These are phyloP conservation scores for Penicillium angulare DNA, from an alignment of 495 filamentous ascomycete species.

Conservation along the genomic window DNA sequence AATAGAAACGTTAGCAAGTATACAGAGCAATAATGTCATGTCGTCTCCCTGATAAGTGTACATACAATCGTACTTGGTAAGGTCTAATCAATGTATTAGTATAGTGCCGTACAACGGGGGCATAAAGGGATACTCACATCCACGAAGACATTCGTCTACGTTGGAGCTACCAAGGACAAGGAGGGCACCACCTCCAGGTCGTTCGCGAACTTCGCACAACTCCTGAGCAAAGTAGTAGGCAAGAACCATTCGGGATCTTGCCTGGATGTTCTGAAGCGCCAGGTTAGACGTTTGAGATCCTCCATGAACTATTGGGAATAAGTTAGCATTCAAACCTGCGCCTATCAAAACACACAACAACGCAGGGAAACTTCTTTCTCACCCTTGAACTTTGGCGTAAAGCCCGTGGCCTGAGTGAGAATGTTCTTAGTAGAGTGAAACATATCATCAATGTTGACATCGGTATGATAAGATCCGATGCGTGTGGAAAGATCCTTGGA, in stretches of 20 bases:
- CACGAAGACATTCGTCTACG: slow-evolving; percentile 10
- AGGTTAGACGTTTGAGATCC: slow-evolving; percentile 7
- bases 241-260: slow-evolving; percentile 9
- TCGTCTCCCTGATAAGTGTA: background rate
- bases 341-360: too few species aligned
- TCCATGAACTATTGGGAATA: slow-evolving; percentile 3
- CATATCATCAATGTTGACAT: slow-evolving; percentile 10
- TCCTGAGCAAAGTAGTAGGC: slow-evolving; percentile 12
- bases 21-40: background rate
- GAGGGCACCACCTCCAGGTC: slow-evolving; percentile 4
- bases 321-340: too few species aligned
- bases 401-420: slow-evolving; percentile 9
- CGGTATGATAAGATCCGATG: slow-evolving; percentile 11
- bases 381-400: slow-evolving; percentile 12
- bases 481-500: slow-evolving; percentile 3
- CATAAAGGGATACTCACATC: slow-evolving; percentile 5
- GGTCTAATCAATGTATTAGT: background rate
- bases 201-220: slow-evolving; percentile 6
- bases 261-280: slow-evolving; percentile 11
- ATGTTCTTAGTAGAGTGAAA: slow-evolving; percentile 11
- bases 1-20: background rate
- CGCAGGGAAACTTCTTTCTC: background rate
- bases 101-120: background rate
- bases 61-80: slow-evolving; percentile 12
- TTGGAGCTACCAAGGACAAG: slow-evolving; percentile 12